Conservation (phyloP, 2,329 filamentous ascomycete genomes). For the Cladorrhinum sp. region DNA sequence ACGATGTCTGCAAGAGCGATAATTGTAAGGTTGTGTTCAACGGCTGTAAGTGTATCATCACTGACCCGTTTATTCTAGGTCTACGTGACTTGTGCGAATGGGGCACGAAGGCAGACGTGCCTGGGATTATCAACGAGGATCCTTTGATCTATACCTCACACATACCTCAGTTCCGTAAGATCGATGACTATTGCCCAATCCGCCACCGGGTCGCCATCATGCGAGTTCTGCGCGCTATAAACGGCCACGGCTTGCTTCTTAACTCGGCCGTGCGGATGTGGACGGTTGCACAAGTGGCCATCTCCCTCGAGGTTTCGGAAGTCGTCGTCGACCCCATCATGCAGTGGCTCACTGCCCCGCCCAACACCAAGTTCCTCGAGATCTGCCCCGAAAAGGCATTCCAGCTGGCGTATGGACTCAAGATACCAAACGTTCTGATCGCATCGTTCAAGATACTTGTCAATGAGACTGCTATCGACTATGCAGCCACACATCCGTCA, state of each 20-base stretch:
- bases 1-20: conserved; percentile 35
- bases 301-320: conserved; percentile 52
- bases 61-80: conserved; percentile 9
- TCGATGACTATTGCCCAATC: conserved; percentile 60
- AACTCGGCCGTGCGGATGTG: conserved; percentile 66
- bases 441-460: conserved; percentile 59
- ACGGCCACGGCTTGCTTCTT: conserved; percentile 51
- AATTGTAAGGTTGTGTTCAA: conserved; percentile 28
- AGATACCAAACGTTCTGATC: conserved; percentile 43
- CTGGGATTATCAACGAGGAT: conserved; percentile 16
- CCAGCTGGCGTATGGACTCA: conserved; percentile 51
- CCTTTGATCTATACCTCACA: neutral
- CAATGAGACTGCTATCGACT: conserved; percentile 56
- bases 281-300: conserved; percentile 62
- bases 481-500: conserved; percentile 31
- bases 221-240: conserved; percentile 57
- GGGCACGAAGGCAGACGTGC: conserved; percentile 16
- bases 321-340: conserved; percentile 47
- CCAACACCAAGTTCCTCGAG: conserved; percentile 60
- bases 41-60: neutral
- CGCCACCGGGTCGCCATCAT: conserved; percentile 64
- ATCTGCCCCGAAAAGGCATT: conserved; percentile 60
- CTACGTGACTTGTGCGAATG: conserved; percentile 18
- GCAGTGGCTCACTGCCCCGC: conserved; percentile 55
- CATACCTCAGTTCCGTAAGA: conserved; percentile 34